Evolutionary conservation across 805 yeast species (phyloP).

Genomic region (Metschnikowia matae): DNA sequence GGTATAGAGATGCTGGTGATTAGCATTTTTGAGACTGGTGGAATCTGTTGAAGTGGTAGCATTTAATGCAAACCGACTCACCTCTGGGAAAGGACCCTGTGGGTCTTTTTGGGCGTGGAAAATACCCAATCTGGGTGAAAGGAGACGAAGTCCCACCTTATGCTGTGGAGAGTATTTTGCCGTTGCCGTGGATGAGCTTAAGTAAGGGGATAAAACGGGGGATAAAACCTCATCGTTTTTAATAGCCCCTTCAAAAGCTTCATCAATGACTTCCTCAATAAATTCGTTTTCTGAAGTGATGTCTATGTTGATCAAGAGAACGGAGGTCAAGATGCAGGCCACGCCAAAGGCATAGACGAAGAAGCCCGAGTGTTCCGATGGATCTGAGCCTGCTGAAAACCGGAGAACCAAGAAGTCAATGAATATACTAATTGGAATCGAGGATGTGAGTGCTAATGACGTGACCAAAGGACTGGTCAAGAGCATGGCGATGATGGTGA

Average conservation of each 20-base stretch:
- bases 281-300: slow-evolving; percentile 41
- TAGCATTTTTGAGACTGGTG: slow-evolving; percentile 9
- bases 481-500: slow-evolving; percentile 47
- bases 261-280: slow-evolving; percentile 45
- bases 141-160: slow-evolving; percentile 13
- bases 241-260: slow-evolving; percentile 46
- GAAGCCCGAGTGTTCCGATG: slow-evolving; percentile 18
- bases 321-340: slow-evolving; percentile 43
- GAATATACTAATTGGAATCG: slow-evolving; percentile 50
- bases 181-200: slow-evolving; percentile 17
- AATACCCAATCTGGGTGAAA: slow-evolving; percentile 15
- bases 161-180: slow-evolving; percentile 4
- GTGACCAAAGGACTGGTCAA: slow-evolving; percentile 53
- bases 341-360: slow-evolving; percentile 44
- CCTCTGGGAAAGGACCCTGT: slow-evolving; percentile 5
- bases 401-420: slow-evolving; percentile 40
- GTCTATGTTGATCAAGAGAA: slow-evolving; percentile 43
- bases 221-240: slow-evolving; percentile 42
- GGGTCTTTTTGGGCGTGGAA: slow-evolving; percentile 14
- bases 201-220: slow-evolving; percentile 45
- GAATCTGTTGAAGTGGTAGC: slow-evolving; percentile 1
- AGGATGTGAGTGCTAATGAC: slow-evolving; percentile 47
- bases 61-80: slow-evolving; percentile 4
- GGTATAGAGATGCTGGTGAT: slow-evolving; percentile 13
- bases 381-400: slow-evolving; percentile 19